Evolutionary conservation across 495 filamentous ascomycete genomes (phyloP), one percentile per base, ranked within the genome.

Genomic region (Immersiella caudata): DNA sequence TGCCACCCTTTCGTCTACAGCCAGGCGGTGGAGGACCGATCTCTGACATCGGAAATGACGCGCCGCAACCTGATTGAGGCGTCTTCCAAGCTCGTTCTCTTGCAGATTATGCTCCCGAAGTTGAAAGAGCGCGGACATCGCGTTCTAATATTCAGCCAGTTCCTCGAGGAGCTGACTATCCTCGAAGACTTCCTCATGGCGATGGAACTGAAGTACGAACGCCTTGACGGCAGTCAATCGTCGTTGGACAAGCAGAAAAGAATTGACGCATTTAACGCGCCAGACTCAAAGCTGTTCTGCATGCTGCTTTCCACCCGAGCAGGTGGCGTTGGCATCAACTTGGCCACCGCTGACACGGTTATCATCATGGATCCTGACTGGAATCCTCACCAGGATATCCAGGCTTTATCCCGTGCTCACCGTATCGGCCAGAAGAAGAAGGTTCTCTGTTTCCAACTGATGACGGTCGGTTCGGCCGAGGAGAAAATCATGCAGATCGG

Each of bases 351-450:
- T 2, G 95, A 99, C 72, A 99, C 96, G 0, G 95, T 99, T 68
- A 97, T 99, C 62, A 97, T 99, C 58, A 88, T 97, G 70, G 95
- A 99, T 73, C 96, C 95, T 0, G 95, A 99, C 72, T 98, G 97
- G 81, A 99, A 99, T 70, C 95, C 95, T 0, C 95, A 98, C 71
- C 95, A 98, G 75, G 95, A 99, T 73, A 92, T 98, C 68, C 95
- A 99, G 77, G 95, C 95, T 0, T 79, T 98, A 6, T 96, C 93
- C 8, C 89, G 95, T 67, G 96, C 94, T 24, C 95, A 99, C 76
- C 88, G 95, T 33, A 97, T 99, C 63, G 95, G 95, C 0, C 95
- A 99, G 75, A 90, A 91, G 73, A 94, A 97, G 70, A 97, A 95
- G 68, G 95, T 99, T 5, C 82, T 98, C 7, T 94, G 96, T 56